Conservation (phyloP, 1,139 yeast genomes). For the Pneumocystis sp. region DNA sequence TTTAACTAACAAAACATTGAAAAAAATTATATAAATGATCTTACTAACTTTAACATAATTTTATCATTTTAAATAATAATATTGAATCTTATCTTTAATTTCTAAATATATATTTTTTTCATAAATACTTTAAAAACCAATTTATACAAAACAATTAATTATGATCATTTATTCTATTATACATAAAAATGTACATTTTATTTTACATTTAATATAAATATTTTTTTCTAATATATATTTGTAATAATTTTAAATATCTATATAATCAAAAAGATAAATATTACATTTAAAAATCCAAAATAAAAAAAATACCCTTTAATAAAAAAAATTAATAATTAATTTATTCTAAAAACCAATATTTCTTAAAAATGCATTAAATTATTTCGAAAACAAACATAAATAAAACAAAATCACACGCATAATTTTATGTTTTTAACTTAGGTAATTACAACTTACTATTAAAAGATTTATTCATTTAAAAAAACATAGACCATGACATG, state of each 20-base stretch:
- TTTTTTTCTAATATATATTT: background rate
- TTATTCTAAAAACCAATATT: background rate
- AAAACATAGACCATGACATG: background rate
- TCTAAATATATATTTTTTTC: too few species aligned
- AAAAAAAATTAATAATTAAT: background rate
- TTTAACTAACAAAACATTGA: too few species aligned
- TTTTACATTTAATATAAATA: too few species aligned
- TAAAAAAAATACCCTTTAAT: background rate
- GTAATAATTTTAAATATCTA: background rate
- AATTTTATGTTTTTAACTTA: background rate
- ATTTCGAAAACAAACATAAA: background rate
- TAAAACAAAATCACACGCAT: background rate
- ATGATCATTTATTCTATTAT: too few species aligned
- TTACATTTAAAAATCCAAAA: background rate
- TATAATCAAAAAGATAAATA: background rate
- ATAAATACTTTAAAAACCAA: background rate
- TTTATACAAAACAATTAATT: too few species aligned
- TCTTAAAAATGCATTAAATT: background rate
- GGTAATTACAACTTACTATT: background rate
- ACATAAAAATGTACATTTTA: background rate
- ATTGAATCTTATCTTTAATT: too few species aligned
- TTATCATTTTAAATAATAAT: too few species aligned
- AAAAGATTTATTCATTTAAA: background rate
- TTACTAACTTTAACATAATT: too few species aligned
- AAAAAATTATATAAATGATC: too few species aligned